Evolutionary conservation across 768 basidiomycete species (phyloP).

Genomic region (Leucocoprinus leucothites): DNA sequence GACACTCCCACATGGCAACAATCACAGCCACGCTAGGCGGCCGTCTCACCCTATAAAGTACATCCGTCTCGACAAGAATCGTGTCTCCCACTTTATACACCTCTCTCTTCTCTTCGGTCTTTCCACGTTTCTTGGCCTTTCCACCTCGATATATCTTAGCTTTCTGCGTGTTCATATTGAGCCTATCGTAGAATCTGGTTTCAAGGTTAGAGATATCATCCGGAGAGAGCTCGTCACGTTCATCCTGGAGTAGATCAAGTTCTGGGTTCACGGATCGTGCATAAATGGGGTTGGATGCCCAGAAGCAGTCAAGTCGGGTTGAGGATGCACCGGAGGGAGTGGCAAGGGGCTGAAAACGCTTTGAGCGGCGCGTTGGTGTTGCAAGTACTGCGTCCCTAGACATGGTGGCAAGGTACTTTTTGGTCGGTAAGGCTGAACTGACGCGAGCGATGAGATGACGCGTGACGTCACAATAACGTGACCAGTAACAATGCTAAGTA

Average conservation of each 20-base stretch:
- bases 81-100: conserved; percentile 63
- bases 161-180: conserved; percentile 28
- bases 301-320: conserved; percentile 18
- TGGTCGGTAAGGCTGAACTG: background rate
- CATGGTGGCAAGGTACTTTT: conserved; percentile 7
- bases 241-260: conserved; percentile 23
- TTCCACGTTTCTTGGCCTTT: conserved; percentile 14
- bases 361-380: conserved; percentile 29
- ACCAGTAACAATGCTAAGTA: too few species aligned
- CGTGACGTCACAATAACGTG: conserved; percentile 6
- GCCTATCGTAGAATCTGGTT: conserved; percentile 32
- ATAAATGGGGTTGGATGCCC: conserved; percentile 24
- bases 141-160: conserved; percentile 23
- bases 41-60: conserved; percentile 34
- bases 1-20: conserved; percentile 62
- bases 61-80: conserved; percentile 53
- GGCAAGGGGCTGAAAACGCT: conserved; percentile 27
- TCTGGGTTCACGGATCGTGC: conserved; percentile 20
- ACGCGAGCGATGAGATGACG: background rate
- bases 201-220: conserved; percentile 21
- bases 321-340: conserved; percentile 20
- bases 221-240: conserved; percentile 12
- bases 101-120: conserved; percentile 1
- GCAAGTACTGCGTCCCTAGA: conserved; percentile 15
- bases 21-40: conserved; percentile 69